Percentiles rank a stretch among this genome's conserved stretches.
Evolutionary conservation across 352 stramenopile species (phyloP).

Genomic region (Phytophthora crassamura): DNA sequence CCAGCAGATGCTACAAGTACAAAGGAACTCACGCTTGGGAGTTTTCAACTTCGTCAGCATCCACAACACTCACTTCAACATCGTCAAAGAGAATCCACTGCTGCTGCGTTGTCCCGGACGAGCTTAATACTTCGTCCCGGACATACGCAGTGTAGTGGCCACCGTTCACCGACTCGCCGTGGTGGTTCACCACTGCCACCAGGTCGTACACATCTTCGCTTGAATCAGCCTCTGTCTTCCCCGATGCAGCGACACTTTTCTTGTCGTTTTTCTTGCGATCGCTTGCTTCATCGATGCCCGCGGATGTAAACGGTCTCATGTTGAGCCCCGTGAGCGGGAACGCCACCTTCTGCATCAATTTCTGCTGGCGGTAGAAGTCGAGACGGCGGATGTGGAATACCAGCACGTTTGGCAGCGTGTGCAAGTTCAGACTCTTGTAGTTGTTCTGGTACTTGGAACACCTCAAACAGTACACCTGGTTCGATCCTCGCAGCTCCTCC

Average conservation of each 20-base stretch:
- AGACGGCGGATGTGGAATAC: constrained; percentile 82
- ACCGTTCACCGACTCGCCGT: constrained; percentile 70
- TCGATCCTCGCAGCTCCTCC: constrained; percentile 59
- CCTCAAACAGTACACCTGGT: constrained; percentile 69
- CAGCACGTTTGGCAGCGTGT: constrained; percentile 71
- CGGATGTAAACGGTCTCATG: constrained; percentile 46
- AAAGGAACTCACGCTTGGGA: constrained; percentile 63
- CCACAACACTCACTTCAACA: constrained; percentile 45
- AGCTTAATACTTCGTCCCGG: constrained; percentile 21
- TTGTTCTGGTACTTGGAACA: constrained; percentile 67
- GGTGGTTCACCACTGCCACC: constrained; percentile 67
- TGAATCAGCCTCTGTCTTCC: constrained; percentile 19
- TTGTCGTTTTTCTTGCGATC: constrained; percentile 22
- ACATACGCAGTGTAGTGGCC: constrained; percentile 78
- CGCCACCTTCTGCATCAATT: constrained; percentile 52
- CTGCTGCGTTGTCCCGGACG: constrained; percentile 9
- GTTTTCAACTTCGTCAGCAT: constrained; percentile 42
- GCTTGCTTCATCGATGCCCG: constrained; percentile 26
- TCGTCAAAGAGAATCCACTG: constrained; percentile 78
- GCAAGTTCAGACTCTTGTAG: constrained; percentile 68
- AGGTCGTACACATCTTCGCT: constrained; percentile 67
- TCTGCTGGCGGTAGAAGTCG: constrained; percentile 72
- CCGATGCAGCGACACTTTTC: constrained; percentile 4
- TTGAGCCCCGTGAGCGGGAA: constrained; percentile 58
- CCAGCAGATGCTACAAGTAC: neutral